Conservation (phyloP, 176 grass and related monocot genomes). For the Oryza meyeriana region DNA sequence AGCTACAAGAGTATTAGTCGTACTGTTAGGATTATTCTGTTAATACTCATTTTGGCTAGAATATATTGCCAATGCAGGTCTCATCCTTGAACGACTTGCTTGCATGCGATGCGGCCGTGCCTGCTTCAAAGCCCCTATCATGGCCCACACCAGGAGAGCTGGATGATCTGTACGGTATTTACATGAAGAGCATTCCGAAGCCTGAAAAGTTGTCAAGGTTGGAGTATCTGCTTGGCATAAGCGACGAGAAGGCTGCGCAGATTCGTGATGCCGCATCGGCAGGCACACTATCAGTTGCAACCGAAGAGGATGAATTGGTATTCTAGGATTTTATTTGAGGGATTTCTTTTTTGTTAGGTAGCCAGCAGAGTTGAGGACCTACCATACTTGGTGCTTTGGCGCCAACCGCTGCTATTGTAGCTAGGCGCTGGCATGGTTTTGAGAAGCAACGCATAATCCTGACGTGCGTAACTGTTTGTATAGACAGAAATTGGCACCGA, state of each 20-base stretch:
- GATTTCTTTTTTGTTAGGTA: conserved; percentile 63
- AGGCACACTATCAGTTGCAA: conserved; percentile 43
- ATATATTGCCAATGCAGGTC: conserved; percentile 40
- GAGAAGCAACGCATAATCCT: conserved; percentile 12
- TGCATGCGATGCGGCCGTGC: conserved; percentile 68
- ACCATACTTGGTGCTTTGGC: conserved; percentile 28
- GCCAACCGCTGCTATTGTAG: conserved; percentile 32
- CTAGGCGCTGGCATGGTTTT: conserved; percentile 34
- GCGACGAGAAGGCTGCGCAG: conserved; percentile 52
- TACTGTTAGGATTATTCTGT: neutral
- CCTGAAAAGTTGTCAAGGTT: conserved; percentile 73
- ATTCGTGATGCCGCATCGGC: conserved; percentile 59
- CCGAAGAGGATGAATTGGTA: conserved; percentile 65
- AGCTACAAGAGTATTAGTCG: neutral
- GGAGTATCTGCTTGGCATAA: conserved; percentile 71
- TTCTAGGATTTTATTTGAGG: conserved; percentile 46
- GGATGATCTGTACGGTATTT: conserved; percentile 69
- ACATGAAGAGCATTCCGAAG: conserved; percentile 87
- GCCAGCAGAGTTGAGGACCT: conserved; percentile 49
- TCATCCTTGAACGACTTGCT: conserved; percentile 86
- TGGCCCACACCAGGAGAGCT: conserved; percentile 75
- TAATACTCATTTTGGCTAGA: neutral
- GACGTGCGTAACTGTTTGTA: conserved; percentile 47
- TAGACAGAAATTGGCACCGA: conserved; percentile 35
- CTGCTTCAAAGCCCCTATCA: conserved; percentile 53